These are phyloP conservation scores for Hanseniaspora thailandica DNA, from an alignment of 805 yeast species.

Conservation along the genomic window DNA sequence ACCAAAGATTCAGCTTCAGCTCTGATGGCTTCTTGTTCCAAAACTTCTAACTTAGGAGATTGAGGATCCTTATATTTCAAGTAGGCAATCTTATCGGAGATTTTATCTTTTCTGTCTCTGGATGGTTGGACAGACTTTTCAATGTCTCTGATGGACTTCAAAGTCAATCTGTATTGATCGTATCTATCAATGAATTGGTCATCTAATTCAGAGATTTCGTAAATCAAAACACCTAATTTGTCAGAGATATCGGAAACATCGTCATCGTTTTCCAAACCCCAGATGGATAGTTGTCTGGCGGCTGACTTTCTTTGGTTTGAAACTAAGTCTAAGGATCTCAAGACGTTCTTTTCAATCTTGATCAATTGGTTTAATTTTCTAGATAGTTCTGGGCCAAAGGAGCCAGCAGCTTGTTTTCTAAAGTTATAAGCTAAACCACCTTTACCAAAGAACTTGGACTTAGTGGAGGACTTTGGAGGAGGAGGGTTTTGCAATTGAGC, in stretches of 20 bases:
- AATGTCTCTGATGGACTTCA: slow-evolving; percentile 88
- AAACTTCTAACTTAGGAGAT: slow-evolving; percentile 86
- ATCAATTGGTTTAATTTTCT: slow-evolving; percentile 83
- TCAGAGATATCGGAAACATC: slow-evolving; percentile 95
- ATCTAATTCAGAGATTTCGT: slow-evolving; percentile 95
- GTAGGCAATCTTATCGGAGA: slow-evolving; percentile 94
- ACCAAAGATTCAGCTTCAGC: slow-evolving; percentile 98
- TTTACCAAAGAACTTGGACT: slow-evolving; percentile 63
- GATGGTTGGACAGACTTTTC: slow-evolving; percentile 97
- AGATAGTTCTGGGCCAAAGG: slow-evolving; percentile 87
- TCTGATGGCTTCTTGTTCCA: slow-evolving; percentile 96
- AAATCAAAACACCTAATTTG: slow-evolving; percentile 88
- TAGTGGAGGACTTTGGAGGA: slow-evolving; percentile 67
- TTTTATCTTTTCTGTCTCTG: slow-evolving; percentile 93
- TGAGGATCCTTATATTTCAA: slow-evolving; percentile 97
- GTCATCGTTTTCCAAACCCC: slow-evolving; percentile 98
- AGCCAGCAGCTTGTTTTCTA: slow-evolving; percentile 79
- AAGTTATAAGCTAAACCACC: slow-evolving; percentile 56
- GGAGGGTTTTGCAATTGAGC: slow-evolving; percentile 70
- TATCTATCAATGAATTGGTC: slow-evolving; percentile 97
- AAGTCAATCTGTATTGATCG: slow-evolving; percentile 92
- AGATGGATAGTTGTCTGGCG: slow-evolving; percentile 88
- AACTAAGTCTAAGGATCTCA: slow-evolving; percentile 85
- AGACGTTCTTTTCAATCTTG: slow-evolving; percentile 91
- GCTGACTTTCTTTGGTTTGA: slow-evolving; percentile 91